Percentiles rank a stretch among this genome's conserved stretches.
Conservation (phyloP, 495 filamentous ascomycete genomes). For the Aspergillus carlsbadensis region DNA sequence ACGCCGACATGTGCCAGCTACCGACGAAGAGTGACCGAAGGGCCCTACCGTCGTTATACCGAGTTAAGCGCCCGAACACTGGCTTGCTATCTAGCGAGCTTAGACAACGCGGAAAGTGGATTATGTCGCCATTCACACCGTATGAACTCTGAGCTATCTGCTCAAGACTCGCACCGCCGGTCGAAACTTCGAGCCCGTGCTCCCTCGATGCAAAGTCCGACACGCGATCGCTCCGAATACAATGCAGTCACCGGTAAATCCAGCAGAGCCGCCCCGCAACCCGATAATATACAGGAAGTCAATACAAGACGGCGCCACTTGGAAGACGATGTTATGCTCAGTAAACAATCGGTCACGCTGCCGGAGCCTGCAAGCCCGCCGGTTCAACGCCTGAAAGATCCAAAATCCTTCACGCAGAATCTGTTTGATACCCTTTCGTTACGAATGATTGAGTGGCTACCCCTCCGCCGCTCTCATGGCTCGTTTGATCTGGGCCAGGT, state of each 20-base stretch:
- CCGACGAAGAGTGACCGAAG: slow-evolving; percentile 62
- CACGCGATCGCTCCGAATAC: slow-evolving; percentile 7
- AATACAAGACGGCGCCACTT: neutral
- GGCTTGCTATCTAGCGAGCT: slow-evolving; percentile 73
- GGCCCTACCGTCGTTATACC: slow-evolving; percentile 71
- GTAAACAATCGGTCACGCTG: slow-evolving; percentile 13
- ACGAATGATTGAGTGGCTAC: slow-evolving; percentile 78
- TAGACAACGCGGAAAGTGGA: slow-evolving; percentile 72
- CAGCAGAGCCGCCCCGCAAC: neutral
- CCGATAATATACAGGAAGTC: neutral
- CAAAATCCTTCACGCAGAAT: slow-evolving; percentile 80
- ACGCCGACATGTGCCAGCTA: slow-evolving; percentile 81
- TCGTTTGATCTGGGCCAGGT: slow-evolving; percentile 18
- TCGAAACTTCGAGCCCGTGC: slow-evolving; percentile 32
- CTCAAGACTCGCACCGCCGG: slow-evolving; percentile 28
- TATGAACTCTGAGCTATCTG: slow-evolving; percentile 29
- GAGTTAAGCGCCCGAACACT: slow-evolving; percentile 70
- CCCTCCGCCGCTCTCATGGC: slow-evolving; percentile 44
- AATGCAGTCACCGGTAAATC: neutral
- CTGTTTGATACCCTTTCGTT: slow-evolving; percentile 75
- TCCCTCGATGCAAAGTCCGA: slow-evolving; percentile 18
- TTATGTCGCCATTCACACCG: slow-evolving; percentile 62
- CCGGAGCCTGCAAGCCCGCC: slow-evolving; percentile 24
- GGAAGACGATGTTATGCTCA: neutral
- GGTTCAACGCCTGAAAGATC: slow-evolving; percentile 65